A percentile compares a stretch with the other conserved stretches of the same genome.
Evolutionary conservation across 306 rosid species (phyloP).

Genomic region (Vigna reflexopilosa): DNA sequence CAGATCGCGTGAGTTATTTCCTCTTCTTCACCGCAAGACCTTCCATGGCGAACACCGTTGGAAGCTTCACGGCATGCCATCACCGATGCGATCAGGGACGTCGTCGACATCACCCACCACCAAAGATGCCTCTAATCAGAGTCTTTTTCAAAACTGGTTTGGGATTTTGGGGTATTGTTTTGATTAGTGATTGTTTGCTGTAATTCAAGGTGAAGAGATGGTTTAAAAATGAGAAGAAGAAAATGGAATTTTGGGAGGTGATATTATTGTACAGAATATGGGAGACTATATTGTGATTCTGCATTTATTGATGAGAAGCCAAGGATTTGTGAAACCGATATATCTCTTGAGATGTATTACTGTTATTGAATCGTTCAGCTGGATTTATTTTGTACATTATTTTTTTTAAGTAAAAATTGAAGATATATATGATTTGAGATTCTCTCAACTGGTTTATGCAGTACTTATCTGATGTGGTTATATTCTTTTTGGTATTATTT

Average conservation of each 20-base stretch:
- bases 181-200: too few species aligned
- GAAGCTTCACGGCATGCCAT: too few species aligned
- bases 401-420: neutral
- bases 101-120: too few species aligned
- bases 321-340: conserved; percentile 43
- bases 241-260: conserved; percentile 39
- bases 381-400: conserved; percentile 50
- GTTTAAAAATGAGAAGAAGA: too few species aligned
- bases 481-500: neutral
- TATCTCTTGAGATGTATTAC: conserved; percentile 47
- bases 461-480: neutral
- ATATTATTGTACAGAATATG: conserved; percentile 59
- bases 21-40: too few species aligned
- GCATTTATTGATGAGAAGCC: conserved; percentile 46
- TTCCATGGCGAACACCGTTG: too few species aligned
- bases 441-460: conserved; percentile 13
- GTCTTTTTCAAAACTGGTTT: too few species aligned
- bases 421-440: conserved; percentile 43
- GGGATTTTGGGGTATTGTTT: too few species aligned
- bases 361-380: conserved; percentile 38
- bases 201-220: too few species aligned
- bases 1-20: too few species aligned
- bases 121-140: too few species aligned
- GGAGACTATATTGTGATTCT: conserved; percentile 42
- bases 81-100: too few species aligned